These are phyloP conservation scores for Lichtheimia ramosa DNA, from an alignment of 371 early-diverging fungal species.

Conservation along the genomic window DNA sequence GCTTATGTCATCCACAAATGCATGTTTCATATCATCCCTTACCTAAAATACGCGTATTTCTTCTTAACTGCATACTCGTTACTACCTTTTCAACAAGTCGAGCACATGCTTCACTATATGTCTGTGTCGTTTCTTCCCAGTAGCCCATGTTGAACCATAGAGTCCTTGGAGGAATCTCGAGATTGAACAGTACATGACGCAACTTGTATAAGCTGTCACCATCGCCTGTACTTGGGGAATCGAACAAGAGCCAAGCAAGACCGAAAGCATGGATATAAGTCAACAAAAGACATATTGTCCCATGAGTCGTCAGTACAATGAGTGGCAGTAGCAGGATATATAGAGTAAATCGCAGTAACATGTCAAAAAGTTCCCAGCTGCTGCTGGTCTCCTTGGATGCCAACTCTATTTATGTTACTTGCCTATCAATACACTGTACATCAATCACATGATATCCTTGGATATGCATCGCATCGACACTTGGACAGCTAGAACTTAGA, in stretches of 20 bases:
- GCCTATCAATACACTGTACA: too few relatives aligned
- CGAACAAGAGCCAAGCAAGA: slow-evolving; percentile 4
- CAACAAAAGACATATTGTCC: slow-evolving; percentile 5
- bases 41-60: slow-evolving; percentile 26
- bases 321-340: slow-evolving; percentile 9
- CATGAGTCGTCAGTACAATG: slow-evolving; percentile 1
- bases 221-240: slow-evolving; percentile 8
- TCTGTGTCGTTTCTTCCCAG: slow-evolving; percentile 22
- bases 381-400: too few relatives aligned
- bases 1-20: neutral
- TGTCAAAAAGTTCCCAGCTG: too few relatives aligned
- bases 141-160: slow-evolving; percentile 53
- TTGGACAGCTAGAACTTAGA: too few relatives aligned
- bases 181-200: slow-evolving; percentile 31
- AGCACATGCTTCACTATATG: slow-evolving; percentile 35
- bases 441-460: too few relatives aligned
- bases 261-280: slow-evolving; percentile 36
- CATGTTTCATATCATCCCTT: neutral
- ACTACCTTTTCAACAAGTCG: slow-evolving; percentile 21
- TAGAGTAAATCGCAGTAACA: too few relatives aligned
- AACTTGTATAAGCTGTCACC: slow-evolving; percentile 27
- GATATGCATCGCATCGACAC: too few relatives aligned
- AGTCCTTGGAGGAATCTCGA: slow-evolving; percentile 33
- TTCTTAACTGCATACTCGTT: slow-evolving; percentile 1
- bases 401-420: too few relatives aligned